Percentiles rank a stretch among this genome's conserved stretches.
Evolutionary conservation across 164 flowering plant species (phyloP).

Genomic region (Protea cynaroides): DNA sequence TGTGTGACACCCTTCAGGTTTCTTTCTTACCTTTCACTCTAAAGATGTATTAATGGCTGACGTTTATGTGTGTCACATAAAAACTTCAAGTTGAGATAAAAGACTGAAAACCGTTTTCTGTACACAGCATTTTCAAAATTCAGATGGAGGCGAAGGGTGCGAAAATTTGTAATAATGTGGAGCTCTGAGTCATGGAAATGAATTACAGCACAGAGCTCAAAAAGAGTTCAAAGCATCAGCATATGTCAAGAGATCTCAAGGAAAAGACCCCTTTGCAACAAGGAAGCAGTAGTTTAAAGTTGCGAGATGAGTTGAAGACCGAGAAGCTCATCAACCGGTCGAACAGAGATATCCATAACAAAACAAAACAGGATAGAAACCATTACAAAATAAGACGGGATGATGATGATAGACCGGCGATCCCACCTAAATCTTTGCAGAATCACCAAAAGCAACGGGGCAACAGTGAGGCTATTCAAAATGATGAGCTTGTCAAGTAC

Average conservation of each 20-base stretch:
- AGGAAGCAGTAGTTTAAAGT: slow-evolving; percentile 13
- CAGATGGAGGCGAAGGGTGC: not conserved
- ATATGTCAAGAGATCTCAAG: slow-evolving; percentile 15
- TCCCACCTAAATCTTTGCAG: slow-evolving; percentile 22
- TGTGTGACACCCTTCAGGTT: not conserved
- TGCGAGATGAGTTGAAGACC: slow-evolving; percentile 19
- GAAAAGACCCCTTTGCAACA: slow-evolving; percentile 17
- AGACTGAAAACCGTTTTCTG: not conserved
- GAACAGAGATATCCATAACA: slow-evolving; percentile 10
- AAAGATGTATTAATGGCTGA: not conserved
- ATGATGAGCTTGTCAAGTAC: slow-evolving; percentile 72
- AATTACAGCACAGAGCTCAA: slow-evolving; percentile 23
- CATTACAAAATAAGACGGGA: slow-evolving; percentile 13
- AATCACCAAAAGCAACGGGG: slow-evolving; percentile 17
- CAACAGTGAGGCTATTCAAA: slow-evolving; percentile 23
- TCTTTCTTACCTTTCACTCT: not conserved
- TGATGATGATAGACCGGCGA: slow-evolving; percentile 8
- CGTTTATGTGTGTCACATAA: not conserved
- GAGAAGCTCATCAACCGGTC: slow-evolving; percentile 18
- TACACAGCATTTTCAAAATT: not conserved
- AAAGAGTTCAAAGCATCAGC: slow-evolving; percentile 23
- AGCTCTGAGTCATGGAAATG: slow-evolving; percentile 11
- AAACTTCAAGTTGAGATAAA: slow-evolving; percentile 1
- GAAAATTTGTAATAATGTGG: slow-evolving; percentile 5
- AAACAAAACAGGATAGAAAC: slow-evolving; percentile 13